These are phyloP conservation scores for Metarhizium anisopliae DNA, from an alignment of 2,329 filamentous ascomycete species.

Conservation along the genomic window DNA sequence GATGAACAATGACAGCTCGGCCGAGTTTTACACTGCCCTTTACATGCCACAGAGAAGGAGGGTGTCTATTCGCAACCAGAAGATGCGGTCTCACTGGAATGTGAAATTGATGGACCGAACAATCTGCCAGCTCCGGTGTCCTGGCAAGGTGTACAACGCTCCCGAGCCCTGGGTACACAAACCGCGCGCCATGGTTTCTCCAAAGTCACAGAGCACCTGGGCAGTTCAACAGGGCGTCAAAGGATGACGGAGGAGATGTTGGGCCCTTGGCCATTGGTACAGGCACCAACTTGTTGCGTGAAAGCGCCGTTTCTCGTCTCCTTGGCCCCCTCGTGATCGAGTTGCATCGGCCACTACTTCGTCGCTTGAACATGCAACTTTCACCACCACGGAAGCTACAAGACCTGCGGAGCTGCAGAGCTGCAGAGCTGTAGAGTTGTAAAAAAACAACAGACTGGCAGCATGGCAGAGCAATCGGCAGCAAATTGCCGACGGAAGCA, in stretches of 20 bases:
- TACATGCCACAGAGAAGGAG: neutral
- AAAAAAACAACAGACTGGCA: neutral
- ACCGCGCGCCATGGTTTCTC: neutral
- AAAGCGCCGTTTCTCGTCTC: neutral
- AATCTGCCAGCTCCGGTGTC: too few species aligned
- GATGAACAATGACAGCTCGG: neutral
- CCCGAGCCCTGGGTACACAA: neutral
- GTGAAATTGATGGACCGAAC: neutral
- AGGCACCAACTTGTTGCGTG: neutral
- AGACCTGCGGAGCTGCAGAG: neutral
- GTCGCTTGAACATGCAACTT: neutral
- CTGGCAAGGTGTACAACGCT: too few species aligned
- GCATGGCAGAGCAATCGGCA: neutral
- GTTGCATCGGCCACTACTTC: neutral
- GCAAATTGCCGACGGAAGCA: conserved; percentile 1
- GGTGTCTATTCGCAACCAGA: neutral
- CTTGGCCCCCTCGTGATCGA: neutral
- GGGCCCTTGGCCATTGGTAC: too few species aligned
- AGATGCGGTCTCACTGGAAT: neutral
- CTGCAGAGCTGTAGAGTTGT: neutral
- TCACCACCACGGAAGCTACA: neutral
- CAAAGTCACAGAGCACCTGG: neutral
- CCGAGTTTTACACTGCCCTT: neutral
- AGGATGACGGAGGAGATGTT: too few species aligned
- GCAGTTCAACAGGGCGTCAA: too few species aligned